These are phyloP conservation scores for Conringia planisiliqua DNA, from an alignment of 345 rosid genomes.

Conservation along the genomic window DNA sequence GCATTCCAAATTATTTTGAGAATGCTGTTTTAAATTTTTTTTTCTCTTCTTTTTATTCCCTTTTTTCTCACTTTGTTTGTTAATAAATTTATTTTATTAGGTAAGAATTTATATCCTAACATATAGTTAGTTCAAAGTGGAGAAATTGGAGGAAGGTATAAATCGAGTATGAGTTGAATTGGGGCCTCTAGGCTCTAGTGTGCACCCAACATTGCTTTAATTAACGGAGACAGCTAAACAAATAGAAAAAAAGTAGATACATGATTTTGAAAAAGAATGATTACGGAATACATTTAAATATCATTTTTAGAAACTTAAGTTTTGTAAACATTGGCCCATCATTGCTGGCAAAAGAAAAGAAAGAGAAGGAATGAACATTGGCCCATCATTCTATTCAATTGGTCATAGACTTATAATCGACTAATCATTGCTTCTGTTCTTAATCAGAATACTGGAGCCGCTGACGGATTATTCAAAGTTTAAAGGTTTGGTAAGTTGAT, in stretches of 20 bases:
- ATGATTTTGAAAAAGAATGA: not conserved
- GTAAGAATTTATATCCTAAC: not conserved
- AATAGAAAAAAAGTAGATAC: not conserved
- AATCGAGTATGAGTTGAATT: slow-evolving; percentile 10
- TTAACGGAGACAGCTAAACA: slow-evolving; percentile 30
- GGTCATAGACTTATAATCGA: slow-evolving; percentile 9
- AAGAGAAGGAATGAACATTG: not conserved
- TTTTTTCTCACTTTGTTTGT: too few relatives aligned
- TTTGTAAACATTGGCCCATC: slow-evolving; percentile 24
- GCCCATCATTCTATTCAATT: slow-evolving; percentile 19
- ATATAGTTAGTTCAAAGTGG: not conserved
- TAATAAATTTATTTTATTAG: too few relatives aligned
- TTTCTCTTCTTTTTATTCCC: too few relatives aligned
- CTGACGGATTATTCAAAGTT: not conserved
- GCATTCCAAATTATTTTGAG: too few relatives aligned
- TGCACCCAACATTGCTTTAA: slow-evolving; percentile 26
- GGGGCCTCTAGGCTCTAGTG: slow-evolving; percentile 18
- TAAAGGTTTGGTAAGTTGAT: slow-evolving; percentile 9
- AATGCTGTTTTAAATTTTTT: too few relatives aligned
- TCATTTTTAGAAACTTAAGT: not conserved
- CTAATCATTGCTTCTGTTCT: slow-evolving; percentile 16
- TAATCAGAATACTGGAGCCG: not conserved
- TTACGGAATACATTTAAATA: not conserved
- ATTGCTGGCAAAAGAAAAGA: not conserved
- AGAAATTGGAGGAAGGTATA: slow-evolving; percentile 1